Percentiles rank a stretch among this genome's conserved stretches.
Evolutionary conservation across 192 early-diverging fungal genomes (phyloP).

Genomic region (Coemansia sp.): DNA sequence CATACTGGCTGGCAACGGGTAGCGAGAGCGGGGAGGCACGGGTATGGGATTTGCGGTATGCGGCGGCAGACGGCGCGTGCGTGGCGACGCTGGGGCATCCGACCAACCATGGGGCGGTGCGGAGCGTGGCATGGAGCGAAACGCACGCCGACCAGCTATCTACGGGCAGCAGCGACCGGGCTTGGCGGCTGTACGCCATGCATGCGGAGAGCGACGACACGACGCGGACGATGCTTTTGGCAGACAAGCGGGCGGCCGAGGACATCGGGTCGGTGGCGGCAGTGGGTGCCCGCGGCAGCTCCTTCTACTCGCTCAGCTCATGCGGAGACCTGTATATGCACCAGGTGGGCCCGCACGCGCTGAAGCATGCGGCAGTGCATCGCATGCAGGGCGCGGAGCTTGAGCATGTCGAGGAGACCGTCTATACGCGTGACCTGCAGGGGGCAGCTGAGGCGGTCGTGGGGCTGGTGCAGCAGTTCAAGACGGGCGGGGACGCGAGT

Average conservation of each 20-base stretch:
- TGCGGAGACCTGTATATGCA: conserved; percentile 52
- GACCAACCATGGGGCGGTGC: conserved; percentile 25
- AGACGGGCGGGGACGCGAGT: neutral
- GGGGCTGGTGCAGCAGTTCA: conserved; percentile 5
- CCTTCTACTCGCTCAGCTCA: conserved; percentile 43
- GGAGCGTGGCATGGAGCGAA: conserved; percentile 63
- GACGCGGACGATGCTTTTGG: conserved; percentile 14
- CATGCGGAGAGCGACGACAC: conserved; percentile 4
- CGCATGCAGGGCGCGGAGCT: conserved; percentile 6
- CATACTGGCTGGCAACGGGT: conserved; percentile 70
- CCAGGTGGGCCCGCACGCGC: conserved; percentile 18
- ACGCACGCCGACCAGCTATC: conserved; percentile 64
- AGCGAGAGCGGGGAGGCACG: conserved; percentile 61
- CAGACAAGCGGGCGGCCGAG: conserved; percentile 35
- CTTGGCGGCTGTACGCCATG: conserved; percentile 59
- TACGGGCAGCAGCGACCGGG: conserved; percentile 57
- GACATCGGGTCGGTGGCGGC: conserved; percentile 44
- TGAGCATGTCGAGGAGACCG: conserved; percentile 16
- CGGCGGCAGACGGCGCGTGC: conserved; percentile 41
- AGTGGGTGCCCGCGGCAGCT: conserved; percentile 25
- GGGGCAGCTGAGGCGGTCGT: conserved; percentile 34
- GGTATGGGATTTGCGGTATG: conserved; percentile 71
- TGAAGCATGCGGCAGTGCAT: conserved; percentile 10
- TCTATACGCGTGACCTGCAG: conserved; percentile 38
- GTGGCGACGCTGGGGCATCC: conserved; percentile 26